phyloP scores from a whole-genome alignment of 176 grass and related monocot genomes.

The Triticum turgidum region DNA sequence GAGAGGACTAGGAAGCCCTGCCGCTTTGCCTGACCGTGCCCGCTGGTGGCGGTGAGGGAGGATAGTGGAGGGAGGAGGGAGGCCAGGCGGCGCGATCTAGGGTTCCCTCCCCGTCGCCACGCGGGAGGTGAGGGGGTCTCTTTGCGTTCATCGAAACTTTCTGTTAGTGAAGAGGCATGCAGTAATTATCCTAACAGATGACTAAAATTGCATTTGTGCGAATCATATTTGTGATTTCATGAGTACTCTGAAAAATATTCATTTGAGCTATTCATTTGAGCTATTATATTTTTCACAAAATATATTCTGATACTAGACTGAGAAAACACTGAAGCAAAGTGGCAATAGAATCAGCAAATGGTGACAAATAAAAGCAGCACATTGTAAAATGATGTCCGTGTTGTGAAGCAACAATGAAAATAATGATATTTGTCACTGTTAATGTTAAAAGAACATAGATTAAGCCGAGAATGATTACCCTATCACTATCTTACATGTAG shows the following conservation, averaged over 20 bases:
- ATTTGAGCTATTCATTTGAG: background rate
- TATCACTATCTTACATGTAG: constrained; percentile 61
- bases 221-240: background rate
- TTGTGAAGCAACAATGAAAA: background rate
- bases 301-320: background rate
- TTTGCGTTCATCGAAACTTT: no score
- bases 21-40: no score
- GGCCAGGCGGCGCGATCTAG: no score
- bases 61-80: no score
- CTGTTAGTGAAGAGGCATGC: background rate
- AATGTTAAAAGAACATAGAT: background rate
- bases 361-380: background rate
- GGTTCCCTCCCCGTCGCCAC: no score
- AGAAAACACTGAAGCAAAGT: background rate
- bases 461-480: constrained; percentile 50
- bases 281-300: background rate
- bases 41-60: no score
- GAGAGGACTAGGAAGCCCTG: no score
- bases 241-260: background rate
- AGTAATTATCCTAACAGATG: background rate
- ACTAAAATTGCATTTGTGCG: background rate
- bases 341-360: background rate
- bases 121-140: no score
- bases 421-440: background rate
- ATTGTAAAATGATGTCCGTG: constrained; percentile 7